Base-by-base conservation (phyloP, 306 rosid genomes). In the Vicia villosa region DNA sequence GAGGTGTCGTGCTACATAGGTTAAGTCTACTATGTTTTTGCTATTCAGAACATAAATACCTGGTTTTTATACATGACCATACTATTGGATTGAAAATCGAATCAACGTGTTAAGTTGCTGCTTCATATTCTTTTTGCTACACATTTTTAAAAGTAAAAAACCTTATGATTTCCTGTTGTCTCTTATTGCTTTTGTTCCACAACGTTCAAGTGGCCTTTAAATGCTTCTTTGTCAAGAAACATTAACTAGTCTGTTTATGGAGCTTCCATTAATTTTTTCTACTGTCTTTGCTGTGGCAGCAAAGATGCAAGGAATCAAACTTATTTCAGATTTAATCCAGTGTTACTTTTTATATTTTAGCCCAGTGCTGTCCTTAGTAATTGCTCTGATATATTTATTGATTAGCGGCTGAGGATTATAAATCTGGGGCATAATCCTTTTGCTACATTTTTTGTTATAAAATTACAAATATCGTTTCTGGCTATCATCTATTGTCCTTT, bases 351-450 rank as follows among this genome's bases (percentile, higher is more conserved):
- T 69, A 9, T 43, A 34, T 67, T 76, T 50, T 14, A 28, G 30
- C 28, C 37, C 32, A 17, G 22, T 9, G 19, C 58, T 45, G 13
- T 32, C 16, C 16, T 10, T 19, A 52, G 19, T 22, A 32, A 51
- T 45, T 62, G 14, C 45, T 42, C 2, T n/a, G 30, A 42, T 15
- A 36, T 66, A 13, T 75, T 73, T 67, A 16, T 21, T 75, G 70
- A 41, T 75, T 64, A 40, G 56, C 46, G 5, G 40, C 32, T 8
- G 66, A 64, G 10, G 59, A 37, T 34, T 69, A 63, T 68, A 51
- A 16, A 45, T 49, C 60, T 30, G 28, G 52, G 40, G 49, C 64
- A n/a, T 54, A 43, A 5, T 28, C 45, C 49, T 16, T 65, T 57
- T 64, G 57, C 55, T 46, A 43, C 21, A 1, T 21, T 46, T 66